These are phyloP conservation scores for Ogataea paraovalis DNA, from an alignment of 805 yeast species.

Conservation along the genomic window DNA sequence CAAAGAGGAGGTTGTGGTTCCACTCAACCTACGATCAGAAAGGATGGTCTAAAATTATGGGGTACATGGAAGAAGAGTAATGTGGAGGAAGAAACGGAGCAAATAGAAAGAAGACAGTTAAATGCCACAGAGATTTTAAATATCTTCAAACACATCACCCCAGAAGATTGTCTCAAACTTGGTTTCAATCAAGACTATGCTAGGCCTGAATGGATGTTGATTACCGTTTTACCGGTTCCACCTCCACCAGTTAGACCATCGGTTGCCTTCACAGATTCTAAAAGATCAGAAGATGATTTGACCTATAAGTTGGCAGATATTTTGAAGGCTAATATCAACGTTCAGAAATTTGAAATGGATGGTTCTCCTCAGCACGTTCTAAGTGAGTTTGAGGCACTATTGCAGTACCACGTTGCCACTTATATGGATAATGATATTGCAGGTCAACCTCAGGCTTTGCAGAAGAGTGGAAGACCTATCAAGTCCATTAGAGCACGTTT, in stretches of 20 bases:
- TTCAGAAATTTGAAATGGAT: conserved; percentile 95
- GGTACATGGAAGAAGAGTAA: conserved; percentile 96
- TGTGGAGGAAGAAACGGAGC: conserved; percentile 75
- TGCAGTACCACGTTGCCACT: conserved; percentile 98
- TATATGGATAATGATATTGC: conserved; percentile 99
- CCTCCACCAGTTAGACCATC: conserved; percentile 99
- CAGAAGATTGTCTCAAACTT: conserved; percentile 73
- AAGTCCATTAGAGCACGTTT: conserved; percentile 98
- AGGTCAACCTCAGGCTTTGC: conserved; percentile 98
- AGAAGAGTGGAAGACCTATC: conserved; percentile 97
- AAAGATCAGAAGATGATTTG: conserved; percentile 98
- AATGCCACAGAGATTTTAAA: conserved; percentile 86
- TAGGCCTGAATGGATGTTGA: conserved; percentile 97
- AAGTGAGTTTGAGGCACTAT: conserved; percentile 89
- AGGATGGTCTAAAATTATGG: conserved; percentile 92
- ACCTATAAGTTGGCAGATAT: conserved; percentile 97
- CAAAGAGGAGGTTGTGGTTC: conserved; percentile 97
- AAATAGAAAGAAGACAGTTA: conserved; percentile 86
- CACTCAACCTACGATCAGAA: conserved; percentile 90
- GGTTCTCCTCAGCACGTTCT: conserved; percentile 99
- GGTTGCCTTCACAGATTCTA: conserved; percentile 95
- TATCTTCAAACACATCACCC: conserved; percentile 85
- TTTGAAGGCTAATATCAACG: conserved; percentile 92
- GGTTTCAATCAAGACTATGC: conserved; percentile 96
- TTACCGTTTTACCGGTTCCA: conserved; percentile 98